These are phyloP conservation scores for Solanum microdontum DNA, from an alignment of 257 asterid genomes.

Conservation along the genomic window DNA sequence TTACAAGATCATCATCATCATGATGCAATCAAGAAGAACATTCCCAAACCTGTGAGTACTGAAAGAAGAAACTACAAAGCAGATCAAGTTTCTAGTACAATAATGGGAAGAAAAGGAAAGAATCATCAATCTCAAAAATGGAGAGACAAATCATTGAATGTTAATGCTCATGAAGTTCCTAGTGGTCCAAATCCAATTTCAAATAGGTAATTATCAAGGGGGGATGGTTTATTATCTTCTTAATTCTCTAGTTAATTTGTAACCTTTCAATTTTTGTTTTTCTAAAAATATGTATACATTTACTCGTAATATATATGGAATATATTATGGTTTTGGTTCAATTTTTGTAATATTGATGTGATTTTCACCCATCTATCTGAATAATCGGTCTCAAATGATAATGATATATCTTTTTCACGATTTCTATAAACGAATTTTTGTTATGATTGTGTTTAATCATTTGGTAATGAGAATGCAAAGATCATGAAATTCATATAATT, in stretches of 20 bases:
- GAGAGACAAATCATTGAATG: constrained; percentile 21
- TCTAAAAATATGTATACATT: not conserved
- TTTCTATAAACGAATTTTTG: not conserved
- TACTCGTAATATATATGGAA: not conserved
- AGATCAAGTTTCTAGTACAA: not conserved
- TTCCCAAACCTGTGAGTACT: not conserved
- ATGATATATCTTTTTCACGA: not conserved
- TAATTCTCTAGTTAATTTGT: not conserved
- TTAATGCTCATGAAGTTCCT: constrained; percentile 58
- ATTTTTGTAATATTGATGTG: not conserved
- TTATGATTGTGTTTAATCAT: constrained; percentile 12
- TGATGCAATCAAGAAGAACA: not conserved
- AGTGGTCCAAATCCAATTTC: constrained; percentile 75
- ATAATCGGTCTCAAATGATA: not conserved
- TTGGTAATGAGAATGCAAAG: constrained; percentile 4
- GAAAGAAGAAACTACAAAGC: not conserved
- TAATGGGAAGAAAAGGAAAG: constrained; percentile 8
- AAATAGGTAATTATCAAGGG: constrained; percentile 21
- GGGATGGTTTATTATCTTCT: not conserved
- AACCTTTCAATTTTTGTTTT: not conserved
- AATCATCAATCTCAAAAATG: not conserved
- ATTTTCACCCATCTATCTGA: not conserved
- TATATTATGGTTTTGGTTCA: not conserved
- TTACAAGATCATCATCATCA: not conserved
- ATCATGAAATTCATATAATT: not conserved